Conservation (phyloP, 306 rosid genomes). For the Cicer pinnatifidum region DNA sequence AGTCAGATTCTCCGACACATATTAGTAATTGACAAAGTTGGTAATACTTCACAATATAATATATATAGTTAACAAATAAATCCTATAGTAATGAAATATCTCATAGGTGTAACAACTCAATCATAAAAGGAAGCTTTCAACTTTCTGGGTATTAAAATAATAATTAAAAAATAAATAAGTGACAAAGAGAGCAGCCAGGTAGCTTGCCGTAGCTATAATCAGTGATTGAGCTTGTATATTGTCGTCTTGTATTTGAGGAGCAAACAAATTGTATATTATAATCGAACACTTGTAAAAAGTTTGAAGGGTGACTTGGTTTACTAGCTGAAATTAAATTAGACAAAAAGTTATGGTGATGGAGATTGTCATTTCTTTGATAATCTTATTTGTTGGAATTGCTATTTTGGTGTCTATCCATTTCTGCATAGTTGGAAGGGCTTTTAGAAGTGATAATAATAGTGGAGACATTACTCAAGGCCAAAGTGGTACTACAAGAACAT, state of each 20-base stretch:
- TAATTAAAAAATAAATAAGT: neutral
- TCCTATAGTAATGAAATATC: neutral
- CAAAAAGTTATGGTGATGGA: constrained; percentile 51
- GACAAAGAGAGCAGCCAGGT: constrained; percentile 26
- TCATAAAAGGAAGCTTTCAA: constrained; percentile 21
- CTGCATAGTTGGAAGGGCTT: constrained; percentile 60
- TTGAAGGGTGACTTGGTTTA: neutral
- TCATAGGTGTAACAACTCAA: constrained; percentile 2
- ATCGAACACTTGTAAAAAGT: neutral
- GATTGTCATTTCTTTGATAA: constrained; percentile 54
- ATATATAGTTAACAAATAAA: too few species aligned
- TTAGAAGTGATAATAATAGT: constrained; percentile 37
- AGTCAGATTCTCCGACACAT: too few species aligned
- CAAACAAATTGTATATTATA: neutral
- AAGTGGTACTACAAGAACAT: neutral
- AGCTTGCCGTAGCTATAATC: constrained; percentile 30
- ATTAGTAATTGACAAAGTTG: too few species aligned
- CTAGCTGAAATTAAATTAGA: neutral
- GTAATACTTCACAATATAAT: too few species aligned
- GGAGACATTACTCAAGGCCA: neutral
- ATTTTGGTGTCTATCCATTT: constrained; percentile 63
- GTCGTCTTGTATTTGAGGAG: constrained; percentile 4
- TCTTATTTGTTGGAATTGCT: constrained; percentile 66
- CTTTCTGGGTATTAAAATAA: constrained; percentile 26
- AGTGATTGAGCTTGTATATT: constrained; percentile 29